These are phyloP conservation scores for Papiliotrema nemorosa DNA, from an alignment of 1,284 basidiomycete species.

Conservation along the genomic window DNA sequence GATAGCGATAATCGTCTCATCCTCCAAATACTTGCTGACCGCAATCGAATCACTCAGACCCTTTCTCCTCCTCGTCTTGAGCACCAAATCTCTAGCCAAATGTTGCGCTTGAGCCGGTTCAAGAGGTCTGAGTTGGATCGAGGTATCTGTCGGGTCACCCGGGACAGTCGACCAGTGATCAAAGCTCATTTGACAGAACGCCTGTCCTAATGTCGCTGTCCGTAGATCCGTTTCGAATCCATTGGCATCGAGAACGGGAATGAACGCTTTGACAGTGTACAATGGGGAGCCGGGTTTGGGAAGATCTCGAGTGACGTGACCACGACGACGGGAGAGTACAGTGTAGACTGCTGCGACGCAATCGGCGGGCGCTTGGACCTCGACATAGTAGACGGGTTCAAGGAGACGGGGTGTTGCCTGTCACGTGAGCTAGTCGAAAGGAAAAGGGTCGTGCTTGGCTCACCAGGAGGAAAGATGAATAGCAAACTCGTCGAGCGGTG, in stretches of 20 bases:
- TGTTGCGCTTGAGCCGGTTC: constrained; percentile 96
- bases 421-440: neutral
- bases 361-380: constrained; percentile 97
- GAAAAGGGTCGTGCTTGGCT: constrained; percentile 19
- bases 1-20: constrained; percentile 70
- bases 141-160: constrained; percentile 95
- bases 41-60: constrained; percentile 90
- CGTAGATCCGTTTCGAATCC: constrained; percentile 98
- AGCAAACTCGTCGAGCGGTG: constrained; percentile 93
- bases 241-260: constrained; percentile 97
- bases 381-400: constrained; percentile 97
- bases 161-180: constrained; percentile 99
- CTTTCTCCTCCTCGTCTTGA: constrained; percentile 95
- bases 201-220: constrained; percentile 95
- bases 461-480: constrained; percentile 97
- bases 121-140: constrained; percentile 88
- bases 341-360: constrained; percentile 98
- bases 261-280: constrained; percentile 94
- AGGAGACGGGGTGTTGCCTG: constrained; percentile 86
- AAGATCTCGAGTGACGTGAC: constrained; percentile 95
- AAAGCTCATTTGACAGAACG: constrained; percentile 93
- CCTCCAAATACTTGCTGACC: constrained; percentile 89
- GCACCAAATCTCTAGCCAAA: constrained; percentile 82
- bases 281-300: constrained; percentile 96
- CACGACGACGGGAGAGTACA: constrained; percentile 89